phyloP scores from a whole-genome alignment of 2,329 filamentous ascomycete genomes.

The Celoporthe dispersa region DNA sequence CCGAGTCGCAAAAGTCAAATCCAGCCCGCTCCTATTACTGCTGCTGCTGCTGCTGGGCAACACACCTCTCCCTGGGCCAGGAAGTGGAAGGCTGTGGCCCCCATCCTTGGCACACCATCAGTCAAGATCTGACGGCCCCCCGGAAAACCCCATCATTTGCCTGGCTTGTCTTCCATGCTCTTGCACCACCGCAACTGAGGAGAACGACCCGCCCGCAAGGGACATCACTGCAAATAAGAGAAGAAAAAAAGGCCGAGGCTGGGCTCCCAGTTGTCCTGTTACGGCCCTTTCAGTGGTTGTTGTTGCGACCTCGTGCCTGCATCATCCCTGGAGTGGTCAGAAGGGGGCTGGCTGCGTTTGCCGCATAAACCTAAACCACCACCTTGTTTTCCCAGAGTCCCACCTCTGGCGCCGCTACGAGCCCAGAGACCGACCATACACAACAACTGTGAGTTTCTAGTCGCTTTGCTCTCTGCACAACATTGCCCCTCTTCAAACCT shows the following conservation, averaged over 20 bases:
- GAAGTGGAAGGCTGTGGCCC: background rate
- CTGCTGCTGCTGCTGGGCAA: background rate
- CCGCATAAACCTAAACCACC: conserved; percentile 18
- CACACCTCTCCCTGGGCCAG: background rate
- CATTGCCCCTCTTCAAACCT: conserved; percentile 20
- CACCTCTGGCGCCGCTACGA: conserved; percentile 17
- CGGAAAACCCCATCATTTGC: background rate
- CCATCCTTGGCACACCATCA: background rate
- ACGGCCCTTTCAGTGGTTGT: conserved; percentile 21
- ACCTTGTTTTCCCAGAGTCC: conserved; percentile 12
- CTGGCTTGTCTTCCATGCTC: conserved; percentile 8
- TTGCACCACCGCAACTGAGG: conserved; percentile 5
- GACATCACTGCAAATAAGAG: background rate
- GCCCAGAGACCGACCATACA: conserved; percentile 22
- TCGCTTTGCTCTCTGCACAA: conserved; percentile 18
- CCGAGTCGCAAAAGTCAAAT: background rate
- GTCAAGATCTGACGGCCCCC: conserved; percentile 3
- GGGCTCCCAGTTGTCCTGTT: background rate
- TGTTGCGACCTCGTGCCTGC: conserved; percentile 20
- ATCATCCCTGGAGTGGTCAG: conserved; percentile 24
- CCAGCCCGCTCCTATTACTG: background rate
- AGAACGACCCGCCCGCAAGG: conserved; percentile 1
- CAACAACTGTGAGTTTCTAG: conserved; percentile 27
- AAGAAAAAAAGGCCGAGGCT: background rate
- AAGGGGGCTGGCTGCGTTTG: conserved; percentile 18